These are phyloP conservation scores for Pythium brassicae DNA, from an alignment of 352 stramenopile genomes.

Conservation along the genomic window DNA sequence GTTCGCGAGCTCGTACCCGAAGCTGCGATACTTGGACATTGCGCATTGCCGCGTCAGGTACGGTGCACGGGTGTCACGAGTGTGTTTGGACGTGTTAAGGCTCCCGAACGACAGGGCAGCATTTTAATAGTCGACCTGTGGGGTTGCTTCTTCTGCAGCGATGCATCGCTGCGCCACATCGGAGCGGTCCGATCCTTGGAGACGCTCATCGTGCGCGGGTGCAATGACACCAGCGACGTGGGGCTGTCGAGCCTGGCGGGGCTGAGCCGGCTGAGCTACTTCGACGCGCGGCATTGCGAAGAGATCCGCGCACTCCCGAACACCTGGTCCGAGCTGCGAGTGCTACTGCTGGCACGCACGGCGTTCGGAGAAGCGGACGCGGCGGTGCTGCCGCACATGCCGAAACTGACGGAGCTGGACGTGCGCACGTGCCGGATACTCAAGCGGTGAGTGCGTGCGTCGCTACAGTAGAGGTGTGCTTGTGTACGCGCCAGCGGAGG, in stretches of 20 bases:
- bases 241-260: constrained; percentile 24
- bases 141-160: too few species aligned
- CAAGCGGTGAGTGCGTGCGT: constrained; percentile 40
- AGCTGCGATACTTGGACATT: constrained; percentile 47
- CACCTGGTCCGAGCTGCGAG: constrained; percentile 49
- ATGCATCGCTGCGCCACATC: constrained; percentile 26
- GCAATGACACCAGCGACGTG: constrained; percentile 28
- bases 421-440: constrained; percentile 61
- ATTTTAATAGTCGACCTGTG: neutral
- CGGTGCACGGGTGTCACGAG: too few species aligned
- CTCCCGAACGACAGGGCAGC: too few species aligned
- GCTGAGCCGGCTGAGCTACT: constrained; percentile 42
- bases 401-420: constrained; percentile 56
- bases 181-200: constrained; percentile 30
- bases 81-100: neutral
- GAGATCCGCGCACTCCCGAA: constrained; percentile 41
- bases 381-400: constrained; percentile 46
- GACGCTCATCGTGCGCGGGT: constrained; percentile 43
- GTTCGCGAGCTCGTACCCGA: constrained; percentile 33
- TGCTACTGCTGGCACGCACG: constrained; percentile 55
- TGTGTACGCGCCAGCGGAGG: neutral
- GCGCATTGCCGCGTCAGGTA: constrained; percentile 50
- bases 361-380: constrained; percentile 61
- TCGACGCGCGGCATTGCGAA: constrained; percentile 67
- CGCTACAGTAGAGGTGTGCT: neutral